Evolutionary conservation across 2,329 filamentous ascomycete species (phyloP).

Genomic region (Aspergillus fischeri): DNA sequence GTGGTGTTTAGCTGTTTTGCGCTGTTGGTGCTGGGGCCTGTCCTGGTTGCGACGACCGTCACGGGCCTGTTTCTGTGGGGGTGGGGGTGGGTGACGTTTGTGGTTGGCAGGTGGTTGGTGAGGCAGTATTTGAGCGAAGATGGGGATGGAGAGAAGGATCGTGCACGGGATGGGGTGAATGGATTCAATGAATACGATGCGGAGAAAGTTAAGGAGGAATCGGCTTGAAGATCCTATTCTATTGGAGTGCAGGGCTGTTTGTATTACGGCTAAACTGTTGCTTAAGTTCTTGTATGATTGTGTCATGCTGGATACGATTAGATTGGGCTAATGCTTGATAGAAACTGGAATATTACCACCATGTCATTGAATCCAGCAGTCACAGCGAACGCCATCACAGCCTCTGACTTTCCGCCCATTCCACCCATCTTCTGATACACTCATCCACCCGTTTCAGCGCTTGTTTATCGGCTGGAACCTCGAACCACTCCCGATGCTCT

Average conservation of each 20-base stretch:
- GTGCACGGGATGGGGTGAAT: neutral
- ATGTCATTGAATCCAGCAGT: neutral
- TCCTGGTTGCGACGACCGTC: slow-evolving; percentile 62
- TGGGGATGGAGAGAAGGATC: slow-evolving; percentile 1
- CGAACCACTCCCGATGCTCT: slow-evolving; percentile 93
- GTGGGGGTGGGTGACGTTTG: slow-evolving; percentile 59
- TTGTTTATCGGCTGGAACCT: slow-evolving; percentile 69
- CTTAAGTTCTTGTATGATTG: neutral
- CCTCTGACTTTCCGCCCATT: slow-evolving; percentile 63
- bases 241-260: neutral
- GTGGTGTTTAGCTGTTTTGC: slow-evolving; percentile 56
- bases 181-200: neutral
- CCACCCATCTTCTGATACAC: slow-evolving; percentile 77
- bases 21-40: slow-evolving; percentile 63
- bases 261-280: neutral
- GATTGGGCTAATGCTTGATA: neutral
- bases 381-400: neutral
- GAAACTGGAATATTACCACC: neutral
- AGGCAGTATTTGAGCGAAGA: slow-evolving; percentile 2
- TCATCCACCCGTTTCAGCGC: slow-evolving; percentile 67
- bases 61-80: slow-evolving; percentile 63
- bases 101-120: slow-evolving; percentile 18
- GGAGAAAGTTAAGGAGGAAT: neutral
- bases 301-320: neutral
- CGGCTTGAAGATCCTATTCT: neutral